These are phyloP conservation scores for Xylariales sp. DNA, from an alignment of 2,329 filamentous ascomycete species.

Conservation along the genomic window DNA sequence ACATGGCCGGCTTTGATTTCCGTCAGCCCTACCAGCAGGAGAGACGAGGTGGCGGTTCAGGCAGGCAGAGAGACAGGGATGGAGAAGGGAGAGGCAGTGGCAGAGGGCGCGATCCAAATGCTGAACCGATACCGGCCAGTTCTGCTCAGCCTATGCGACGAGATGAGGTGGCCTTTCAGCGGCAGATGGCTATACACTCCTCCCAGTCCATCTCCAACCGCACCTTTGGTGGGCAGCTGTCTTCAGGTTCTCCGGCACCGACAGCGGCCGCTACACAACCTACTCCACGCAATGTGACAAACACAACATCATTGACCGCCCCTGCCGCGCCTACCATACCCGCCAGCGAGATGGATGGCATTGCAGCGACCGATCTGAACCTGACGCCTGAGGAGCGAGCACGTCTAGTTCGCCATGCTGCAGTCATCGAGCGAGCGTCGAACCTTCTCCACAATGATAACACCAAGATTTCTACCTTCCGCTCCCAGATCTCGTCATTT, in stretches of 20 bases:
- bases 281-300: conserved; percentile 11
- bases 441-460: conserved; percentile 75
- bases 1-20: conserved; percentile 82
- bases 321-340: conserved; percentile 25
- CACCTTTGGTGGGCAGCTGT: conserved; percentile 81
- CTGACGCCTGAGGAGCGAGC: conserved; percentile 75
- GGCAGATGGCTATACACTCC: conserved; percentile 86
- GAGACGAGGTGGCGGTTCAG: conserved; percentile 40
- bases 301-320: too few species aligned
- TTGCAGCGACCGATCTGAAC: conserved; percentile 46
- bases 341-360: conserved; percentile 39
- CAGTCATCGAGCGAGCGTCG: conserved; percentile 80
- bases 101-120: conserved; percentile 76
- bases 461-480: conserved; percentile 72
- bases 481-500: conserved; percentile 73
- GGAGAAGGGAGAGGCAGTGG: conserved; percentile 22
- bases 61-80: conserved; percentile 37
- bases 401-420: conserved; percentile 71
- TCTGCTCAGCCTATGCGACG: conserved; percentile 76
- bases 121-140: conserved; percentile 70
- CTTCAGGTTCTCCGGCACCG: conserved; percentile 37
- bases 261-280: conserved; percentile 40
- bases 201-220: conserved; percentile 75
- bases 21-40: conserved; percentile 66
- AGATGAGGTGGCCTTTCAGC: conserved; percentile 86